Base-by-base conservation (phyloP, 2,329 filamentous ascomycete species). In the Fusarium albosuccineum region DNA sequence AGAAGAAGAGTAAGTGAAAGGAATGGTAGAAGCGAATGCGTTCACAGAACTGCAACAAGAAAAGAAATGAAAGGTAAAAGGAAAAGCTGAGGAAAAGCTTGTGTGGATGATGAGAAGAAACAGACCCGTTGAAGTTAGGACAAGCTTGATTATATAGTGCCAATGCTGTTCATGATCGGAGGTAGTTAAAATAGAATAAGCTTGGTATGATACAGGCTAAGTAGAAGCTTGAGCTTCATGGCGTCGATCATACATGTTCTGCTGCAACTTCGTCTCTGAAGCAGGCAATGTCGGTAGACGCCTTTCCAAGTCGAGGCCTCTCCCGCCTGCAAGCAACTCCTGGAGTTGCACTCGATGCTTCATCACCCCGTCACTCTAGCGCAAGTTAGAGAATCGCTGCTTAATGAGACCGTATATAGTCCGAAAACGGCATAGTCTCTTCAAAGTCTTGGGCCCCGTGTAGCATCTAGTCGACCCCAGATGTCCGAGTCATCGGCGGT, bases 21-120 rank as follows among this genome's bases (percentile, higher is more conserved):
- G 65, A 72, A 53, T 60, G 62, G 41, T 62, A 26, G 66, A 74
- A 74, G 61, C 61, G 67, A 74, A 74, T 68, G 68, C 70, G 72
- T 74, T 74, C 72, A 73, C 72, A 74, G 72, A 74, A 74, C 72
- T 65, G 69, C 70, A 70, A 61, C 45, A 52, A 66, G 58, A 61
- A 56, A 63, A 67, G 57, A 58, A 66, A 53, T 51, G 46, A 50
- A 34, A 58, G 44, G 45, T 44, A 44, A 49, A 48, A 48, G 40
- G 49, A 55, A 57, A 58, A 53, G 16, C 52, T 59, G 42, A 52
- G 55, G 54, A 64, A 46, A 58, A 36, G 52, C 59, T 68, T 63
- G 50, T 64, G 54, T 60, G 57, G 57, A 42, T 68, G 67, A 61
- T 53, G 51, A 57, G 51, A 51, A 56, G 54, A 60, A 57, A 68